These are phyloP conservation scores for Alnus rubra DNA, from an alignment of 306 rosid species.

Conservation along the genomic window DNA sequence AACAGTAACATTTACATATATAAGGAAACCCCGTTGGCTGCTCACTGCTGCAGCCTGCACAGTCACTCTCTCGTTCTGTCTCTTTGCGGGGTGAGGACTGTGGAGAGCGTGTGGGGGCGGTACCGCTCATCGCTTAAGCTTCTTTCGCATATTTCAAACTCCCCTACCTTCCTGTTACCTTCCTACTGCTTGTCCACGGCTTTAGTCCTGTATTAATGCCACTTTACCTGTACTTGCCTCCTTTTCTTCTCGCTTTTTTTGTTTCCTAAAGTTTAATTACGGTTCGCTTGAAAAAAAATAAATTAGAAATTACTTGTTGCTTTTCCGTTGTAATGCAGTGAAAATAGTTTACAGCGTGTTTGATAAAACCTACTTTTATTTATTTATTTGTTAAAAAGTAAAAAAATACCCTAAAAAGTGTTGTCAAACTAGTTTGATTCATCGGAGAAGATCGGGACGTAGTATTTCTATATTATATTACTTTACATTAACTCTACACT, in stretches of 20 bases:
- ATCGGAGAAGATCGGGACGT: no score
- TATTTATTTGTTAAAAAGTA: no score
- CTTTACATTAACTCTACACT: no score
- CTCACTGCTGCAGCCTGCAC: neutral
- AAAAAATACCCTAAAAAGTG: no score
- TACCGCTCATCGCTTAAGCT: neutral
- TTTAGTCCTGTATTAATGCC: neutral
- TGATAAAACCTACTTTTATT: no score
- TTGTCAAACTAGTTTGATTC: no score
- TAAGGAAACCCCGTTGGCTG: neutral
- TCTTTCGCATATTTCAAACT: neutral
- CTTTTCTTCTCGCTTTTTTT: neutral
- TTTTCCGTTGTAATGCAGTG: no score
- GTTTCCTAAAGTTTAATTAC: no score
- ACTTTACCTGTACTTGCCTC: neutral
- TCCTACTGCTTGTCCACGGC: neutral
- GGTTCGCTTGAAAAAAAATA: no score
- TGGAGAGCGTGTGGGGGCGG: neutral
- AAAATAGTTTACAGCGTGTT: no score
- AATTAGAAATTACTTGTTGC: no score
- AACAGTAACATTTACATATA: neutral
- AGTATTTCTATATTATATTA: no score
- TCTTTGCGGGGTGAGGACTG: neutral
- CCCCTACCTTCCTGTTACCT: neutral
- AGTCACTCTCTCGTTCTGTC: neutral